Base-by-base conservation (phyloP, 306 rosid genomes). In the Biancaea sappan region DNA sequence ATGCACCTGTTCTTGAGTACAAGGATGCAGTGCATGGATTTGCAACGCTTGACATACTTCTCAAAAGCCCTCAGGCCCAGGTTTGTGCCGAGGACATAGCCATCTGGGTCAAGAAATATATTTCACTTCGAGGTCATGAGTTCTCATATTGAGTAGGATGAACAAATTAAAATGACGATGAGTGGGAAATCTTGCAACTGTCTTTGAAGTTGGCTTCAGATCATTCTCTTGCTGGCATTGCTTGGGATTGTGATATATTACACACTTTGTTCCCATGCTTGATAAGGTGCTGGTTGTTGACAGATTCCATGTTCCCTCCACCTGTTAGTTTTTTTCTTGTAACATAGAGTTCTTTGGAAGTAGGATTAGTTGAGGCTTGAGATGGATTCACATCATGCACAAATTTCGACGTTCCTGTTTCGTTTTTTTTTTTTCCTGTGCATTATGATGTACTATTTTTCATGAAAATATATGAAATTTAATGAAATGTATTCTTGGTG, bases 11-110 rank as follows among this genome's bases (percentile, higher is more conserved):
- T 70, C 87, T 90, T 25, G 97, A 91, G 77, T 94, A 94, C 66
- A 94, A 92, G 67, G 96, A 94, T 44, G 91, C 99, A 15, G 99
- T 92, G 21, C 97, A 94, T 70, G 99, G 92, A 81, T 94, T 92
- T 59, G 99, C 93, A 12, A 90, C 97, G 43, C 96, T 94, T 21
- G 99, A 92, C 69, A 71, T 94, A 78, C 97, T 94, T 82, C 89
- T 92, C 74, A 94, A 88, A 90, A 94, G 86, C 34, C 92, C 95
- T 78, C 93, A 92, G 78, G 97, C 97, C 11, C 96, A 87, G 75
- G 97, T 77, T 52, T 92, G 97, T 71, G 96, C 95, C 0, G 99
- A 94, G 85, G 99, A 94, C 73, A 87, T 94, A 51, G 94, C 97
- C 85, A 92, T 94, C 68, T 94, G 99, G 99, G 95, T 88, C 67